phyloP scores from a whole-genome alignment of 176 grass and related monocot species.

The Musa acuminata region DNA sequence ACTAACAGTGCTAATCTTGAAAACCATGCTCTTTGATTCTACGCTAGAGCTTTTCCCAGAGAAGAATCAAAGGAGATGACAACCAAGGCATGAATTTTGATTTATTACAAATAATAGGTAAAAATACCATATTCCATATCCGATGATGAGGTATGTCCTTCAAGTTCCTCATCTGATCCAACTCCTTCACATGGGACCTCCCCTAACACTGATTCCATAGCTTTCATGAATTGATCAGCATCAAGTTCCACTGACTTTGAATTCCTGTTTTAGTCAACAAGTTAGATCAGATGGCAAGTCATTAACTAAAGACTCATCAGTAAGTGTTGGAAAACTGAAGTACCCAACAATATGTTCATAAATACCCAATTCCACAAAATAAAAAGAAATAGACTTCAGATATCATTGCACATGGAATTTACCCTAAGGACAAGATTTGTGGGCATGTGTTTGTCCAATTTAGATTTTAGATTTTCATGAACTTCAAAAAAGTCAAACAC shows the following conservation, averaged over 20 bases:
- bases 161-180: slow-evolving; percentile 27
- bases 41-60: background rate
- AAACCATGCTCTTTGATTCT: background rate
- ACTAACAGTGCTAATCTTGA: background rate
- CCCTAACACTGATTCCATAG: slow-evolving; percentile 64
- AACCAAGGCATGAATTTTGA: background rate
- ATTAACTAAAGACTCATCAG: background rate
- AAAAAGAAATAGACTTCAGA: no score
- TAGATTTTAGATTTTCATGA: background rate
- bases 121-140: slow-evolving; percentile 74
- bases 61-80: background rate
- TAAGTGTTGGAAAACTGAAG: background rate
- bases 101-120: background rate
- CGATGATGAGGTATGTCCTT: slow-evolving; percentile 52
- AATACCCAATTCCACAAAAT: background rate
- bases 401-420: no score
- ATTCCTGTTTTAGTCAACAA: slow-evolving; percentile 35
- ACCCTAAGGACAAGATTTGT: no score
- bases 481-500: background rate
- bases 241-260: slow-evolving; percentile 70
- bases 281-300: background rate
- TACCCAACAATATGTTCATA: background rate
- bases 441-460: background rate
- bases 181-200: slow-evolving; percentile 26
- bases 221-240: slow-evolving; percentile 83